Evolutionary conservation across 2,329 filamentous ascomycete genomes (phyloP).

Genomic region (Curvularia sp.): DNA sequence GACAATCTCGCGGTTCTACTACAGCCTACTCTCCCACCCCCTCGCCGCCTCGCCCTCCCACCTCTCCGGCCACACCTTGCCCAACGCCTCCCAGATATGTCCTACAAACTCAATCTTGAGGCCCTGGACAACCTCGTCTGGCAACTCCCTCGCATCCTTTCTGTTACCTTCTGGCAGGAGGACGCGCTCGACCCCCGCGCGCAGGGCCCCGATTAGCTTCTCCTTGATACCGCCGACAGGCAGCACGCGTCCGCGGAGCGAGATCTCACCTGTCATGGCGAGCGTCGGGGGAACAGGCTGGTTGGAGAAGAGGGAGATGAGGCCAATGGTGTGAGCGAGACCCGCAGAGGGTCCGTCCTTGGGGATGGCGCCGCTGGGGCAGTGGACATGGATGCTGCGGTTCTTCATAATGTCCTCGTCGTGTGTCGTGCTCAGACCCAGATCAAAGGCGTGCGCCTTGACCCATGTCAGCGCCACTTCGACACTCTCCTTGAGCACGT

Average conservation of each 20-base stretch:
- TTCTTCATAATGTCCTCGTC: slow-evolving; percentile 95
- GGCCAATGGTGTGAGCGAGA: slow-evolving; percentile 89
- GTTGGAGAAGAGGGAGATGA: slow-evolving; percentile 87
- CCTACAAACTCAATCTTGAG: slow-evolving; percentile 90
- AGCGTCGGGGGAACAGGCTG: slow-evolving; percentile 88
- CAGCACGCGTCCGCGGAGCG: slow-evolving; percentile 85
- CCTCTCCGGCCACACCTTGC: slow-evolving; percentile 91
- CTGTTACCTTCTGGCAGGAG: slow-evolving; percentile 85
- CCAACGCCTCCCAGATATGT: slow-evolving; percentile 93
- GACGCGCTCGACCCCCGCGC: slow-evolving; percentile 94
- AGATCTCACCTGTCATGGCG: slow-evolving; percentile 88
- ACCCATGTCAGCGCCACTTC: slow-evolving; percentile 98
- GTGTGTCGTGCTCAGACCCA: slow-evolving; percentile 81
- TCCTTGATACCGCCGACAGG: slow-evolving; percentile 98
- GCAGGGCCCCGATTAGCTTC: slow-evolving; percentile 92
- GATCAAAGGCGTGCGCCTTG: slow-evolving; percentile 90
- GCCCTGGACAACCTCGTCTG: slow-evolving; percentile 84
- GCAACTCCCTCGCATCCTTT: slow-evolving; percentile 91
- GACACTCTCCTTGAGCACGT: slow-evolving; percentile 95
- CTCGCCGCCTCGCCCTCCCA: slow-evolving; percentile 70
- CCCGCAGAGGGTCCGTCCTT: slow-evolving; percentile 88
- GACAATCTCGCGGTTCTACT: slow-evolving; percentile 20
- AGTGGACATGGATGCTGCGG: slow-evolving; percentile 93
- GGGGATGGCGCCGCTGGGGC: slow-evolving; percentile 90
- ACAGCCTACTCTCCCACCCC: slow-evolving; percentile 77